Evolutionary conservation across 768 basidiomycete species (phyloP).

Genomic region (Lactarius indigo): DNA sequence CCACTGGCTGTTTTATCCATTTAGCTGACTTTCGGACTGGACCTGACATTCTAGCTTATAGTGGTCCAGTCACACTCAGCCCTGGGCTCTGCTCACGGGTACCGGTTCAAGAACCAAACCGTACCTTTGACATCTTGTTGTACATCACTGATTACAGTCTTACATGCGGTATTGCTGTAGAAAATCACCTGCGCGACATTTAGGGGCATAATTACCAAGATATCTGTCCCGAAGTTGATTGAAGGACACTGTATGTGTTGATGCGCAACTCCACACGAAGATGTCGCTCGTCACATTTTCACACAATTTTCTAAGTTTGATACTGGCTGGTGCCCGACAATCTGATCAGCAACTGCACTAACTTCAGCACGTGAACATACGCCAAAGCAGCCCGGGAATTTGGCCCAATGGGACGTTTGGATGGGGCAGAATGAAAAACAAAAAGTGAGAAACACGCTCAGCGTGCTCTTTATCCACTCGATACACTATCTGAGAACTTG

Average conservation of each 20-base stretch:
- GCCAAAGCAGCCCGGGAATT: constrained; percentile 12
- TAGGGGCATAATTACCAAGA: too few species aligned
- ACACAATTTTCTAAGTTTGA: background rate
- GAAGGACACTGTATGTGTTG: background rate
- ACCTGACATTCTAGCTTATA: background rate
- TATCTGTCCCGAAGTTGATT: too few species aligned
- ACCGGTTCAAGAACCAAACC: too few species aligned
- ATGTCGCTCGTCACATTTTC: background rate
- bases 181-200: too few species aligned
- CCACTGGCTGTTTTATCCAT: background rate
- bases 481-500: too few species aligned
- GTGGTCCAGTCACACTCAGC: background rate
- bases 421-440: constrained; percentile 14
- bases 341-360: background rate
- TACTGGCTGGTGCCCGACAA: too few species aligned
- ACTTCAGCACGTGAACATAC: too few species aligned
- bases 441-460: background rate
- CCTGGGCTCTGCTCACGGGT: background rate
- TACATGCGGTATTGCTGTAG: background rate
- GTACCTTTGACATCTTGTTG: background rate
- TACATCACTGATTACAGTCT: too few species aligned
- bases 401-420: constrained; percentile 16
- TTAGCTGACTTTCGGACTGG: background rate
- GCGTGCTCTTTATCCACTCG: too few species aligned
- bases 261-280: background rate